Evolutionary conservation across 805 yeast species (phyloP), one percentile per base, ranked within the genome.

Genomic region (Ogataea polymorpha): DNA sequence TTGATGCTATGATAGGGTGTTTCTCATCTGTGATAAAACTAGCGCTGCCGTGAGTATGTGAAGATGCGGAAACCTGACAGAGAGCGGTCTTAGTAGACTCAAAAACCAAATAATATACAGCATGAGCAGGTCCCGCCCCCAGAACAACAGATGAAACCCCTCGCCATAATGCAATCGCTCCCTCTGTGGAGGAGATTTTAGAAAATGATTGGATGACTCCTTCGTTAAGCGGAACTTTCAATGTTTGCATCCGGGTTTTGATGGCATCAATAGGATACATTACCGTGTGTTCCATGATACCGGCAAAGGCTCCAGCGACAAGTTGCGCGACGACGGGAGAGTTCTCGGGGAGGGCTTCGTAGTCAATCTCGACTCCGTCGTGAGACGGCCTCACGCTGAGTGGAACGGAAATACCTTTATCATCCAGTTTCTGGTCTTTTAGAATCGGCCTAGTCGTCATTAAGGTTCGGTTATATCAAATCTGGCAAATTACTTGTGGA

Each of bases 71-170:
- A 26, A 37, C 45, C 38, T 68, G 66, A 26, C 70, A 71, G 36
- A 84, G 63, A 10, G 71, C 59, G 6, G 83, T 78, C 58, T 85
- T 84, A 35, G 89, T 74, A 37, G 80, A 73, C 65, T 91, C 99
- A 63, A 89, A 93, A 4, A 93, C 95, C n/a, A 90, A 81, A 61
- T 89, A 91, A 65, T 93, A 91, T 6, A 93, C 84, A 3, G 98
- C 98, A 67, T 91, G 99, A 3, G 98, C 97, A 2, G 99, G 99
- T 6, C 99, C 99, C n/a, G 99, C 97, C 27, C 99, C 99, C 46
- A 91, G 59, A 2, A 89, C 81, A 45, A 93, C 95, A 1, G 96
- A 85, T 17, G 88, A 81, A 13, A 91, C 86, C 41, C 99, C 99
- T 58, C 95, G 74, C 96, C 97, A 91, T 21, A 93, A 73, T 1